phyloP scores from a whole-genome alignment of 2,329 filamentous ascomycete genomes.

The Thermoascus crustaceus region DNA sequence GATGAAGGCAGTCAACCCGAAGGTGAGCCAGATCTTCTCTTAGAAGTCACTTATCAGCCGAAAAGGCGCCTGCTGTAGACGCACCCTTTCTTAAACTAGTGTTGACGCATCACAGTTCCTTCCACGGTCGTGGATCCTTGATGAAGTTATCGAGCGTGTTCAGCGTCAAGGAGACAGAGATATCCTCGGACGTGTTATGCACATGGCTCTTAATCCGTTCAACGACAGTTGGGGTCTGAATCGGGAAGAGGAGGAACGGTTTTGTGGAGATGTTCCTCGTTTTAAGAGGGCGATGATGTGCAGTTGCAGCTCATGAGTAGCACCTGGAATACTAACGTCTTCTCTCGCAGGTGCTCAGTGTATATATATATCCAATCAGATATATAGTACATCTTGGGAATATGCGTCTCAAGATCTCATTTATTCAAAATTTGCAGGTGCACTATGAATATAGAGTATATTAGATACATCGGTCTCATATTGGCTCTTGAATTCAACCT shows the following conservation, averaged over 20 bases:
- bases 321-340: too few species aligned
- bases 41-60: too few species aligned
- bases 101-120: constrained; percentile 51
- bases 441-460: too few species aligned
- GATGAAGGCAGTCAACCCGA: constrained; percentile 88
- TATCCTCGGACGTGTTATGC: constrained; percentile 68
- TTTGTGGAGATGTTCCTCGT: constrained; percentile 76
- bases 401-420: too few species aligned
- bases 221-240: constrained; percentile 59
- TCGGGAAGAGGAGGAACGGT: constrained; percentile 67
- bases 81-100: constrained; percentile 3
- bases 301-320: constrained; percentile 85
- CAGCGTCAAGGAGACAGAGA: constrained; percentile 76
- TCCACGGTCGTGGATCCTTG: constrained; percentile 82
- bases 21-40: constrained; percentile 34
- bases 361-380: constrained; percentile 10
- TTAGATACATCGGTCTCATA: too few species aligned
- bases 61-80: too few species aligned
- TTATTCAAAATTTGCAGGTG: too few species aligned
- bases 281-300: constrained; percentile 78
- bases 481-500: too few species aligned
- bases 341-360: constrained; percentile 2
- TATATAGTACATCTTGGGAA: too few species aligned
- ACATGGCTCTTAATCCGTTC: constrained; percentile 77
- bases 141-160: constrained; percentile 84